phyloP scores from a whole-genome alignment of 2,329 filamentous ascomycete genomes.

The Bipolaris sorokiniana region DNA sequence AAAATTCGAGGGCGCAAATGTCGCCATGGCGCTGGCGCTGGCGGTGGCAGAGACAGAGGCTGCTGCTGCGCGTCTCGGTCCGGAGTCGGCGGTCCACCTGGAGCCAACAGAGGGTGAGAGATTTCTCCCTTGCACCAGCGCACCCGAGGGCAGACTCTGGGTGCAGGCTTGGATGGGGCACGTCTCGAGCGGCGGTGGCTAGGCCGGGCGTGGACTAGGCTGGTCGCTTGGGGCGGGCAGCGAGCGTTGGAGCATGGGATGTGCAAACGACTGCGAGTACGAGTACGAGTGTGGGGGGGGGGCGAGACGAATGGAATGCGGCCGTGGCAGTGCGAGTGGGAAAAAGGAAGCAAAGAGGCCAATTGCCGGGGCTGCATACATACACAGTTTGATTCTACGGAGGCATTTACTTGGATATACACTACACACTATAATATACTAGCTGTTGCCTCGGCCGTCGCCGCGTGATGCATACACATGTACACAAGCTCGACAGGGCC shows the following conservation, averaged over 20 bases:
- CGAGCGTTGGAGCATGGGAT: constrained; percentile 11
- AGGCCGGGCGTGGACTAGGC: constrained; percentile 28
- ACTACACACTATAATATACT: too few relatives aligned
- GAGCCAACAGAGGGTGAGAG: constrained; percentile 8
- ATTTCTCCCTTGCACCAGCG: constrained; percentile 8
- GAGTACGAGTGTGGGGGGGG: background rate
- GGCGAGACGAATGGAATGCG: constrained; percentile 13
- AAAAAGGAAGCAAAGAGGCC: background rate
- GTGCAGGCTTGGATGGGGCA: constrained; percentile 22
- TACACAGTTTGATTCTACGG: too few relatives aligned
- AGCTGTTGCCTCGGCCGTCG: too few relatives aligned
- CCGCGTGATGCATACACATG: too few relatives aligned
- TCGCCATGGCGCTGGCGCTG: constrained; percentile 31
- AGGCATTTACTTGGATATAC: too few relatives aligned
- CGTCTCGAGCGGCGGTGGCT: constrained; percentile 17
- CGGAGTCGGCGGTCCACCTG: constrained; percentile 10
- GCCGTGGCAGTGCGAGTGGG: background rate
- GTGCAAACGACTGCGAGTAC: background rate
- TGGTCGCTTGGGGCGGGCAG: constrained; percentile 25
- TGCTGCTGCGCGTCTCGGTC: constrained; percentile 10
- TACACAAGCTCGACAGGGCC: too few relatives aligned
- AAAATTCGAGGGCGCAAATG: constrained; percentile 34
- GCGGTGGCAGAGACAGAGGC: background rate
- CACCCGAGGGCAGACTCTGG: constrained; percentile 25
- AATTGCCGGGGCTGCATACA: constrained; percentile 4